Evolutionary conservation across 208 protist genomes (phyloP), one percentile per base, ranked within the genome.

Genomic region (Phytomonas serpens): DNA sequence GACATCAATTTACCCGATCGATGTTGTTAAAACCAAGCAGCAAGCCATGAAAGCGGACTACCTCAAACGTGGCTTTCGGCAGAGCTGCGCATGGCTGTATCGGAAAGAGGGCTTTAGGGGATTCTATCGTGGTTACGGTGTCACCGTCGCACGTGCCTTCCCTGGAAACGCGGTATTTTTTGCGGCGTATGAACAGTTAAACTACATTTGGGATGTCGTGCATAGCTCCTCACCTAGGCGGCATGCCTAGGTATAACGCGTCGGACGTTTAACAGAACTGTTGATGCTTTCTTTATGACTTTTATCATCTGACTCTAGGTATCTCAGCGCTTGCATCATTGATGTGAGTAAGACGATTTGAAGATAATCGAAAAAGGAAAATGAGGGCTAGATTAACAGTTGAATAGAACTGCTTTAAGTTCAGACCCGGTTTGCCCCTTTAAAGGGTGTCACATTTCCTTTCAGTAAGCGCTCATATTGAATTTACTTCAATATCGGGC

Each of bases 81-180:
- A 86, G 51, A 82, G 88, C 32, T 89, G 89, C 69, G 73, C 73
- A 29, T 82, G 84, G 19, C 72, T 97, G n/a, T 96, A 96, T 76
- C 81, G 76, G 71, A 89, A 80, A 42, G 88, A 96, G 64, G 93
- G 93, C 23, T 75, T 95, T 51, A 83, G 88, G 3, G 93, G 90
- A 4, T 77, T 96, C 11, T 94, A 90, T 64, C 87, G 90, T 7
- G 93, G 93, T 31, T 97, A 95, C 68, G 78, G 83, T 27, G 83
- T 97, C 29, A 97, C 93, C 9, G 89, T 88, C 2, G 52, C 88
- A n/a, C 93, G 93, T 42, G 93, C 93, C 11, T 93, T 97, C 84
- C 93, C 93, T 2, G 91, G 90, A 13, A 96, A 97, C 73, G 93
- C 93, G 0, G 86, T 95, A 27, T 77, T 97, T 7, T 93, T 97